phyloP scores from a whole-genome alignment of 176 grass and related monocot genomes.

The Oryza brachyantha region DNA sequence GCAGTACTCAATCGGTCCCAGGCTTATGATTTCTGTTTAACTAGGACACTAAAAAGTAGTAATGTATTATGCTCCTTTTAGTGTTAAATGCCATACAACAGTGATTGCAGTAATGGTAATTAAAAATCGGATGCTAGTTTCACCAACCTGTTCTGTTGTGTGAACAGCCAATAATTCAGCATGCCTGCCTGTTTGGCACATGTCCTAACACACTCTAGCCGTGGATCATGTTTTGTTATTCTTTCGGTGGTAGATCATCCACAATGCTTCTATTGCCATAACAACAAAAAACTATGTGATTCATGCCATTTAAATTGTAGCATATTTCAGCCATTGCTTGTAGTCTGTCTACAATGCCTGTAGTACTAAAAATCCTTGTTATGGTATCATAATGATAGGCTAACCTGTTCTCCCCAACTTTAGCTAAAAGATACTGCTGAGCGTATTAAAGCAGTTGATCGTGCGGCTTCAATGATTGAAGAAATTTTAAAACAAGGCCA shows the following conservation, averaged over 20 bases:
- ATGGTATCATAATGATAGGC: constrained; percentile 19
- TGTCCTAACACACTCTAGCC: not conserved
- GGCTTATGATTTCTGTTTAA: not conserved
- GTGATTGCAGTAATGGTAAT: not conserved
- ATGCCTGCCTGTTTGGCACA: not conserved
- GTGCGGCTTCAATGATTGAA: constrained; percentile 75
- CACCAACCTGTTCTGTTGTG: not conserved
- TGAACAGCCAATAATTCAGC: not conserved
- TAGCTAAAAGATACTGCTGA: constrained; percentile 85
- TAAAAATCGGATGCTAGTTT: constrained; percentile 7
- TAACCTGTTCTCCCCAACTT: constrained; percentile 7
- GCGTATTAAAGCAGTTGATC: constrained; percentile 89
- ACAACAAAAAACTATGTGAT: not conserved
- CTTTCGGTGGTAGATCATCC: constrained; percentile 3
- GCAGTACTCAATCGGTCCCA: not conserved
- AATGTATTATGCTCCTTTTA: not conserved
- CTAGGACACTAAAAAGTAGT: not conserved
- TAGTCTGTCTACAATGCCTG: not conserved
- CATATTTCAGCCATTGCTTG: not conserved
- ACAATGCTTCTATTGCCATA: not conserved
- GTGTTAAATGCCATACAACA: not conserved
- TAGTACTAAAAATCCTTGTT: not conserved
- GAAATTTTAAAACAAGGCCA: constrained; percentile 80
- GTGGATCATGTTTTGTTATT: not conserved
- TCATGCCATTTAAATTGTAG: not conserved